Evolutionary conservation across 2,329 filamentous ascomycete genomes (phyloP), one percentile per base, ranked within the genome.

Genomic region (Pseudogymnoascus sp.): DNA sequence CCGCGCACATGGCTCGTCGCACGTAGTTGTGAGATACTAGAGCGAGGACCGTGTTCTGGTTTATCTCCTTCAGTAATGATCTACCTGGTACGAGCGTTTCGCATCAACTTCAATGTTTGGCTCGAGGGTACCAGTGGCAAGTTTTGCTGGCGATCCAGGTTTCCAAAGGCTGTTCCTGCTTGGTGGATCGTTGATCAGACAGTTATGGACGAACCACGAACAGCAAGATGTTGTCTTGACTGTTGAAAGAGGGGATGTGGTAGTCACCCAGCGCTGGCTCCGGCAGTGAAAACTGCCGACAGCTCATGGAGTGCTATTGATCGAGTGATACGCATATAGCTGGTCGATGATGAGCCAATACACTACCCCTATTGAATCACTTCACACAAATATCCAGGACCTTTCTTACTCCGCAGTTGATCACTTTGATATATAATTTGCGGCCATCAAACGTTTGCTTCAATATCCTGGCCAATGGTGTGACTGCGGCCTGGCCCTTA

Each of bases 221-320:
- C n/a, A 53, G n/a, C n/a, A 3, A 53, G 28, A 53, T 18, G 25
- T 53, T 30, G 28, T 12, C 47, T 18, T 53, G n/a, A 15, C 7
- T 33, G n/a, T n/a, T 53, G 25, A 53, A 53, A 33, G 25, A 33
- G 25, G 47, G 47, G 47, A 33, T 18, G n/a, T 33, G 25, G 15
- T 53, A 12, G 47, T 33, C 28, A 5, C 6, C 18, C 43, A 18
- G 4, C 28, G 12, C 28, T 53, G 25, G 25, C 25, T 18, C 28
- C 47, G 47, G 47, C 47, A 33, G 47, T 53, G 47, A 33, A 53
- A 15, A 53, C 25, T 53, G n/a, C 47, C 47, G 47, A 18, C 47
- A 53, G 47, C 14, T 33, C 9, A 53, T 12, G 9, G n/a, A 33
- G 25, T 8, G 12, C 15, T 18, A 53, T 33, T 18, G 25, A 33